Base-by-base conservation (phyloP, 306 rosid species). In the Glycine soja region DNA sequence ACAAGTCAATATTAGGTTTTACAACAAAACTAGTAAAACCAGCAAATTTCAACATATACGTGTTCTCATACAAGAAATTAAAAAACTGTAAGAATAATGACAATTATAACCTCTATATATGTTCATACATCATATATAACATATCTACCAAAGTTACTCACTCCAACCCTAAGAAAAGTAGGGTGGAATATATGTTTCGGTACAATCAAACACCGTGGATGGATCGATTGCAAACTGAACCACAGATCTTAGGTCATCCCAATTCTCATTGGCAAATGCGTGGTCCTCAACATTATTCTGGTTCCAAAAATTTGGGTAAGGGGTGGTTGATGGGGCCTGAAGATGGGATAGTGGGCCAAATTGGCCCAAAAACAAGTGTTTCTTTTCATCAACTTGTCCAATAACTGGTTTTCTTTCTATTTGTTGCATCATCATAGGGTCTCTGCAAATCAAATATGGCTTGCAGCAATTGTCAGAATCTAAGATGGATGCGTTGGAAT, bases 171-270 rank as follows among this genome's bases (percentile, higher is more conserved):
- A 48, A 50, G 75, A 70, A 43, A 61, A 11, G 24, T 14, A 63
- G 61, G 53, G 70, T 32, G 62, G 67, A 3, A 46, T 6, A 72
- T 61, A 50, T 71, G 77, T 34, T 63, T 75, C n/a, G 58, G 72
- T 78, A 84, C 70, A 80, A 68, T 84, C 84, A 81, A 74, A 74
- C 53, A 79, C 54, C 0, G 71, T 1, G 10, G 77, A 24, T 3
- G 85, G 83, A 82, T 88, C 90, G 15, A 61, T 67, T 8, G 89
- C 92, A 9, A 83, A 79, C 83, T 90, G 88, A 62, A 91, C 91
- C 73, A 93, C 82, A 13, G 89, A 73, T 81, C 83, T 86, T 9
- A 91, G 81, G 72, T 93, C 97, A 63, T 93, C 93, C 91, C 92
- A 93, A 74, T 73, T 88, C 74, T 79, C 92, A 74, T 86, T 53